Evolutionary conservation across 2,329 filamentous ascomycete genomes (phyloP).

Genomic region (Ophiosphaerella korrae): DNA sequence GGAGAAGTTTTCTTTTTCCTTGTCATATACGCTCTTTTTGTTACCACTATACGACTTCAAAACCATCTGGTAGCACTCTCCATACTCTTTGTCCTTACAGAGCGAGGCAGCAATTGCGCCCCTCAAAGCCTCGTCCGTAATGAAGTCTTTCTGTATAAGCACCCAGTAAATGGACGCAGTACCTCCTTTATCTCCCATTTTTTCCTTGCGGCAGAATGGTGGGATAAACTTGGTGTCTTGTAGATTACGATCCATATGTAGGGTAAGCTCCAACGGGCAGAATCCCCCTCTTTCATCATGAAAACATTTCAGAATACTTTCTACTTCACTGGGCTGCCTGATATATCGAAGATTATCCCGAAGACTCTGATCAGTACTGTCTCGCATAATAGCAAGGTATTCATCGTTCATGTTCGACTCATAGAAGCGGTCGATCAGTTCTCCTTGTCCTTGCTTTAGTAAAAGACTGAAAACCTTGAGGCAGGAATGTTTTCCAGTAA

Average conservation of each 20-base stretch:
- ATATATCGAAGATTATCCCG: not conserved
- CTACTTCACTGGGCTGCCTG: not conserved
- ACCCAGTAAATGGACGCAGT: conserved; percentile 33
- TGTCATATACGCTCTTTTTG: conserved; percentile 23
- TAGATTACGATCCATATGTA: conserved; percentile 11
- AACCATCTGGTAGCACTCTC: conserved; percentile 34
- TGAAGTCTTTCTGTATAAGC: conserved; percentile 21
- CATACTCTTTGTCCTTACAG: conserved; percentile 11
- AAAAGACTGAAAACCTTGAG: conserved; percentile 33
- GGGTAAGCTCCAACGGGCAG: conserved; percentile 18
- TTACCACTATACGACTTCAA: conserved; percentile 32
- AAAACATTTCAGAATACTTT: conserved; percentile 18
- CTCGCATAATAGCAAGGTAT: conserved; percentile 4
- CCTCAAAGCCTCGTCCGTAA: conserved; percentile 13
- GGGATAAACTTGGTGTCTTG: conserved; percentile 17
- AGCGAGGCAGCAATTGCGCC: conserved; percentile 8
- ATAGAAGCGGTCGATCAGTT: conserved; percentile 26
- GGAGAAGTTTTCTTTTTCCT: conserved; percentile 38
- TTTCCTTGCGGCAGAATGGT: conserved; percentile 30
- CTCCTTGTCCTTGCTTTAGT: conserved; percentile 16
- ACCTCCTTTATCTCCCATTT: conserved; percentile 27
- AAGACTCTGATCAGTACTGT: not conserved
- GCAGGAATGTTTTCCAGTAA: conserved; percentile 8
- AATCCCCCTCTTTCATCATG: conserved; percentile 27
- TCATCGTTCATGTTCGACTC: conserved; percentile 16